These are phyloP conservation scores for Coemansia sp. DNA, from an alignment of 192 early-diverging fungal genomes.

Conservation along the genomic window DNA sequence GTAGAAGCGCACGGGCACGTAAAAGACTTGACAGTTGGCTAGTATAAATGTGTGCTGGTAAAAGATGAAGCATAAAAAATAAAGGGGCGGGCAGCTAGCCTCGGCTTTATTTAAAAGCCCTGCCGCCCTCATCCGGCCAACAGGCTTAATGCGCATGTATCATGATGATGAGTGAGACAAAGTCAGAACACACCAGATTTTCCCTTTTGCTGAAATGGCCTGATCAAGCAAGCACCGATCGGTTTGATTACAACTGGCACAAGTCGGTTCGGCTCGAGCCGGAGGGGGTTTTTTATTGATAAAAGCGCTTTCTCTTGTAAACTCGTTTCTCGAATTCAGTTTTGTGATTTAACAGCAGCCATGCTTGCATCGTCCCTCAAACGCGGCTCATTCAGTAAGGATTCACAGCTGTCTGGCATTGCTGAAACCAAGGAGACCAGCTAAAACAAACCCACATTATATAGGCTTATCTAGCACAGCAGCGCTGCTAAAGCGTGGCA, in stretches of 20 bases:
- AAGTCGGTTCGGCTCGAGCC: too few relatives aligned
- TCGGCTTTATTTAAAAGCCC: background rate
- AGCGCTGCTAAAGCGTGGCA: slow-evolving; percentile 45
- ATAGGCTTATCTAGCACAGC: slow-evolving; percentile 25
- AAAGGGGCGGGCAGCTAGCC: background rate
- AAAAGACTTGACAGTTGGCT: background rate
- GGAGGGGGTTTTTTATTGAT: too few relatives aligned
- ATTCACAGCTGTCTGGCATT: slow-evolving; percentile 1
- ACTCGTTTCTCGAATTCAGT: too few relatives aligned
- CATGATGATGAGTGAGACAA: too few relatives aligned
- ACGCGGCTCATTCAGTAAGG: slow-evolving; percentile 10
- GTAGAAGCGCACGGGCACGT: slow-evolving; percentile 3
- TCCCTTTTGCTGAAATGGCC: too few relatives aligned
- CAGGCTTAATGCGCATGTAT: too few relatives aligned
- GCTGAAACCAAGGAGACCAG: background rate
- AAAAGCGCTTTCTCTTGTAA: too few relatives aligned
- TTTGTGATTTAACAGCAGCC: background rate
- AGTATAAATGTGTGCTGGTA: background rate
- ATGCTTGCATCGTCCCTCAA: slow-evolving; percentile 11
- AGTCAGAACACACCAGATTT: too few relatives aligned
- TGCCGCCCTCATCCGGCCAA: background rate
- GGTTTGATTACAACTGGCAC: too few relatives aligned
- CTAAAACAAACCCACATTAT: background rate
- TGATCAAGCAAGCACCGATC: too few relatives aligned
- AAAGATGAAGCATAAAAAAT: background rate